phyloP scores from a whole-genome alignment of 1,139 yeast species.

The Sugiyamaella neomexicana region DNA sequence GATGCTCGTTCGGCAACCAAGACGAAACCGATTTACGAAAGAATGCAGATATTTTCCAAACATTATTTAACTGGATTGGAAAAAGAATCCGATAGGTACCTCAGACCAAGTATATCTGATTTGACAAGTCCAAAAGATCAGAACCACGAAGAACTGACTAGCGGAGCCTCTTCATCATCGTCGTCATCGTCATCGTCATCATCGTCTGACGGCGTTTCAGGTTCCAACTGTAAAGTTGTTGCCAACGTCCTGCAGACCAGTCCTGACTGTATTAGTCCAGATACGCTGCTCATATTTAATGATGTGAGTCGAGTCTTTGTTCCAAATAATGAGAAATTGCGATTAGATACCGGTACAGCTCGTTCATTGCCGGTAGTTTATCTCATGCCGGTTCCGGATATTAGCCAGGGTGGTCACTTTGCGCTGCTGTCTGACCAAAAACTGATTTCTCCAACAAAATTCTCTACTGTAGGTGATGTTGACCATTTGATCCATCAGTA shows the following conservation, averaged over 20 bases:
- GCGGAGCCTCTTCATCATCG: neutral
- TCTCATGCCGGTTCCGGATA: slow-evolving; percentile 20
- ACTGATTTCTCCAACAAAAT: slow-evolving; percentile 22
- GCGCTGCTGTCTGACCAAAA: slow-evolving; percentile 24
- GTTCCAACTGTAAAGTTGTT: neutral
- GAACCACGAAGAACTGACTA: neutral
- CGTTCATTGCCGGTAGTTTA: slow-evolving; percentile 4
- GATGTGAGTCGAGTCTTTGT: slow-evolving; percentile 16
- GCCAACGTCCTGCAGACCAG: neutral
- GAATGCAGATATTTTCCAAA: slow-evolving; percentile 60
- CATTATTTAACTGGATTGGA: slow-evolving; percentile 46
- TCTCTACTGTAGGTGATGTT: slow-evolving; percentile 18
- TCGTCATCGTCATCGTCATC: too few species aligned
- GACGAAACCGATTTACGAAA: slow-evolving; percentile 51
- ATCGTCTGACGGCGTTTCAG: too few species aligned
- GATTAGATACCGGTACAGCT: slow-evolving; percentile 15
- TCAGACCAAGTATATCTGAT: slow-evolving; percentile 5
- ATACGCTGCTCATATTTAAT: slow-evolving; percentile 23
- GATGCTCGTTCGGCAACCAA: slow-evolving; percentile 53
- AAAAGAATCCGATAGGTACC: slow-evolving; percentile 4
- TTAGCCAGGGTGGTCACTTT: slow-evolving; percentile 16
- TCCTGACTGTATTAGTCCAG: slow-evolving; percentile 15
- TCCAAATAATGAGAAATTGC: slow-evolving; percentile 17
- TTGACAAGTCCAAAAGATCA: neutral
- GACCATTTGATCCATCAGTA: slow-evolving; percentile 12